phyloP scores from a whole-genome alignment of 1,284 basidiomycete genomes.

The Salmacisia buchloeana region DNA sequence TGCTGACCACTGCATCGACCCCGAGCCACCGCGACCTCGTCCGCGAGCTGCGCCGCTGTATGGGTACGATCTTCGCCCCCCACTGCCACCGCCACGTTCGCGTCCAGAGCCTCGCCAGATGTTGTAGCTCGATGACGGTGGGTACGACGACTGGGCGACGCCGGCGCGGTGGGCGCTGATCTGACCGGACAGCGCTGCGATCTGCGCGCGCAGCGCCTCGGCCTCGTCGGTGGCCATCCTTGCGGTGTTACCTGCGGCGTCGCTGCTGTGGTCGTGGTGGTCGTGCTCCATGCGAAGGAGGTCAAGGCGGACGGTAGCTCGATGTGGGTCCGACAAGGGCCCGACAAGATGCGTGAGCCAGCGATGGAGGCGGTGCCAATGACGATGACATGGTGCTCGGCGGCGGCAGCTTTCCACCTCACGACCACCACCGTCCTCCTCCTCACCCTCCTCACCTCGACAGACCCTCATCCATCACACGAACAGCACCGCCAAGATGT shows the following conservation, averaged over 20 bases:
- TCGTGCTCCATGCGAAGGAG: not conserved
- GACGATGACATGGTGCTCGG: too few relatives aligned
- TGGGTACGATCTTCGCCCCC: too few relatives aligned
- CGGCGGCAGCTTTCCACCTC: not conserved
- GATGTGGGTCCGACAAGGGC: too few relatives aligned
- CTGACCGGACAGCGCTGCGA: not conserved
- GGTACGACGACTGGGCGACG: not conserved
- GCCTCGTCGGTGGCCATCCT: not conserved
- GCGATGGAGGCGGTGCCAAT: too few relatives aligned
- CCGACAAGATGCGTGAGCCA: too few relatives aligned
- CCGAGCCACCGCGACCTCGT: too few relatives aligned
- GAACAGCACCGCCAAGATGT: constrained; percentile 28
- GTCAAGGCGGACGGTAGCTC: too few relatives aligned
- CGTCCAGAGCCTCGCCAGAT: too few relatives aligned
- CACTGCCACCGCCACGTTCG: too few relatives aligned
- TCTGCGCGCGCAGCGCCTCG: constrained; percentile 2
- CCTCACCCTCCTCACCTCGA: not conserved
- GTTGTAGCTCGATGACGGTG: not conserved
- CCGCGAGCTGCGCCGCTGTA: too few relatives aligned
- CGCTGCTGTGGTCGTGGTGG: constrained; percentile 1
- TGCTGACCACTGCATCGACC: not conserved
- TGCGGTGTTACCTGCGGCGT: not conserved
- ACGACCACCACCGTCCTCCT: not conserved
- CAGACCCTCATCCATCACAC: not conserved
- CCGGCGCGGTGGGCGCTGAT: constrained; percentile 2